Base-by-base conservation (phyloP, 306 rosid genomes). In the Vigna mungo region DNA sequence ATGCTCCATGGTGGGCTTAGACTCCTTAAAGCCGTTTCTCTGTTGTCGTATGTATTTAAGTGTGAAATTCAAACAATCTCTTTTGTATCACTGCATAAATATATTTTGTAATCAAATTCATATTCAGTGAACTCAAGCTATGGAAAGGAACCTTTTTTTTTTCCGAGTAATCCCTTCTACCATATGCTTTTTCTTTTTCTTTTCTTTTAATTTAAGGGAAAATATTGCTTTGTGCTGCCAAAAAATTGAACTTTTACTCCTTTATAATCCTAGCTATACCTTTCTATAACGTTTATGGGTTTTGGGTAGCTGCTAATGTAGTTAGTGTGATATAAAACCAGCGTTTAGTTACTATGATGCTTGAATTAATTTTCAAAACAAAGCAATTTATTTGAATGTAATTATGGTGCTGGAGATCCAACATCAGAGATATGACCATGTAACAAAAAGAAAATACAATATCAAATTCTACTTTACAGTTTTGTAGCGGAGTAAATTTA, bases 1-100 rank as follows among this genome's bases (percentile, higher is more conserved):
- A 87, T 0, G 81, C 75, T 84, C 97, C 97, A 78, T 92, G 97
- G 96, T 92, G 97, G 97, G 54, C 97, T 80, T 92, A 74, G 82
- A 79, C 65, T 71, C 53, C 23, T 66, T 36, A 48, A 72, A 73
- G 53, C 68, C 7, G 16, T 32, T 30, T 13, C 48, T 77, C 60
- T 39, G 18, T 70, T 55, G 63, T 78, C 67, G 64, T 12, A 37
- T 79, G 59, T 75, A 52, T 68, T 52, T 70, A 74, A 9, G 73
- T 76, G 36, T 68, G 63, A 34, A 43, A 58, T 61, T 55, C 62
- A 43, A 58, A 74, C 76, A 60, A 0, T 70, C 48, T 71, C 70
- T 74, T 68, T 62, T 78, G 71, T 77, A 55, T 78, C 44, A 21
- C 43, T 83, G 68, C 71, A 68, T 77, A 63, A 60, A 66, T 56